Evolutionary conservation across 352 stramenopile genomes (phyloP), one percentile per base, ranked within the genome.

Genomic region (Globisporangium orthogonon): DNA sequence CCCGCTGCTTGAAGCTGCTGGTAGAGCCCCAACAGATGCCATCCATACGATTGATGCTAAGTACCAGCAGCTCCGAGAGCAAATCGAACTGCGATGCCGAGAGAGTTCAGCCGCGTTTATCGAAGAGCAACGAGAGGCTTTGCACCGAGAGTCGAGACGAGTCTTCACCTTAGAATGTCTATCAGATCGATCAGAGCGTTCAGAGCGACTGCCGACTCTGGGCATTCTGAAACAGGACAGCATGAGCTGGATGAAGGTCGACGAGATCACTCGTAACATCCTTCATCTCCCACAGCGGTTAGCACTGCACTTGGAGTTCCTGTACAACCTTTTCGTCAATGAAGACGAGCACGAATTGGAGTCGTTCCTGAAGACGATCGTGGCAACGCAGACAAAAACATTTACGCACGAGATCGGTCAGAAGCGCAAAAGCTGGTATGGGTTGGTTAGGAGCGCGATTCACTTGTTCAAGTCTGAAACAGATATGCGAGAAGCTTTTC

Each of bases 91-190:
- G 15, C 43, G 15, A 23, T 29, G 43, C 18, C 7, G 14, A 1
- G 5, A 14, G 3, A 23, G 15, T 5, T n/a, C 43, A 30, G 7
- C 4, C 30, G 5, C 23, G 23, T 31, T 66, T 1, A 60, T 70
- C 7, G 65, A 75, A n/a, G 66, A 79, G 5, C 28, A 48, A 11
- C 62, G 67, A 1, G 48, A 35, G 0, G 52, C 18, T n/a, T 3
- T 78, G 9, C 9, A 77, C 10, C 28, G 15, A 0, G 31, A 65
- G 18, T 51, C 60, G 1, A 50, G 62, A 11, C 62, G 39, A 11
- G 49, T 82, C 15, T 80, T 83, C 18, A 58, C 65, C 13, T 50
- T 86, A 35, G 65, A 79, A 2, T 39, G 11, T 3, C 41, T 62
- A 4, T n/a, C 17, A 4, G 6, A 33, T 2, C 10, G 35, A 2